phyloP scores from a whole-genome alignment of 139 green algal species.

The Haematococcus sp. region DNA sequence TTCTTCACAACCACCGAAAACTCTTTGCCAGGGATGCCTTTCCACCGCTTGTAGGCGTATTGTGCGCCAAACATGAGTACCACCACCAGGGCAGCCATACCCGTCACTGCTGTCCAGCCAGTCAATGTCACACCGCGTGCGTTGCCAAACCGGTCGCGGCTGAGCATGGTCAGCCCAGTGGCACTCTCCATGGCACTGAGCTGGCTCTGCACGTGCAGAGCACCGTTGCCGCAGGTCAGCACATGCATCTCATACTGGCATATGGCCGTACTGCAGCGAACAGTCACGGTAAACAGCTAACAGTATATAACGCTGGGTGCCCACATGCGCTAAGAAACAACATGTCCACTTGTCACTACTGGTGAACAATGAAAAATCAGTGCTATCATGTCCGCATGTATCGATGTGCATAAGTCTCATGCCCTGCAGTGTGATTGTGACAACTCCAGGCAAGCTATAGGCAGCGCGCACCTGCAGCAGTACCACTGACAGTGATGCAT shows the following conservation, averaged over 20 bases:
- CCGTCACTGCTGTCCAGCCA: slow-evolving; percentile 58
- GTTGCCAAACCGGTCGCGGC: slow-evolving; percentile 31
- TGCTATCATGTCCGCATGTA: too few relatives aligned
- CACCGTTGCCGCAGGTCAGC: neutral
- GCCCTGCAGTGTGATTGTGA: too few relatives aligned
- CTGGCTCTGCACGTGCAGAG: slow-evolving; percentile 16
- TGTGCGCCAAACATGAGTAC: slow-evolving; percentile 32
- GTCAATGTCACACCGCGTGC: neutral
- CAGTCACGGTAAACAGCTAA: too few relatives aligned
- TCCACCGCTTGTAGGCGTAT: too few relatives aligned
- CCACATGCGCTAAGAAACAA: too few relatives aligned
- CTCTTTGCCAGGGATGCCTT: too few relatives aligned
- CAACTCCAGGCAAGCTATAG: too few relatives aligned
- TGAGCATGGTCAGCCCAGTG: slow-evolving; percentile 37
- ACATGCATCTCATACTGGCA: neutral
- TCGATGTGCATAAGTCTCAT: too few relatives aligned
- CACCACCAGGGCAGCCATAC: slow-evolving; percentile 52
- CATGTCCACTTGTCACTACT: too few relatives aligned
- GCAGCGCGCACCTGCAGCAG: slow-evolving; percentile 30
- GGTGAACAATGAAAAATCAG: too few relatives aligned
- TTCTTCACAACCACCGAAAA: too few relatives aligned
- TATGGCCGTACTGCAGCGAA: neutral
- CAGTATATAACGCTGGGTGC: too few relatives aligned
- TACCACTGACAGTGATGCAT: slow-evolving; percentile 39
- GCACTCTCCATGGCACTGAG: slow-evolving; percentile 40